Base-by-base conservation (phyloP, 164 flowering plant species). In the Protea cynaroides region DNA sequence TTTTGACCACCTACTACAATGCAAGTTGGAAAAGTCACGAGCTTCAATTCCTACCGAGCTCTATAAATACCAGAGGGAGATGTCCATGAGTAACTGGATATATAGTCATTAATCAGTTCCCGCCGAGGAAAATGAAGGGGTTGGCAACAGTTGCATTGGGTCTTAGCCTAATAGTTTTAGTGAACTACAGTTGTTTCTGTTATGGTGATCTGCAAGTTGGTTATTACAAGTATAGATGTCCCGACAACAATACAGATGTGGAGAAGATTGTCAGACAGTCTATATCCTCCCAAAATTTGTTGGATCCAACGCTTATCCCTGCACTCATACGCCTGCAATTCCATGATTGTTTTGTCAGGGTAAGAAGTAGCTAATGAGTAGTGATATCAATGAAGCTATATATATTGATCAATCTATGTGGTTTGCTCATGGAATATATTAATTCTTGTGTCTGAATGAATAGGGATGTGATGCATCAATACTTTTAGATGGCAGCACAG, bases 391-490 rank as follows among this genome's bases (percentile, higher is more conserved):
- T n/a, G n/a, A n/a, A n/a, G n/a, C n/a, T n/a, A n/a, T n/a, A n/a
- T n/a, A n/a, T n/a, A n/a, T n/a, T n/a, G n/a, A n/a, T n/a, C n/a
- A n/a, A n/a, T n/a, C n/a, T n/a, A n/a, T n/a, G n/a, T n/a, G n/a
- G n/a, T n/a, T n/a, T n/a, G n/a, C n/a, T n/a, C n/a, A n/a, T n/a
- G n/a, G n/a, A n/a, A n/a, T n/a, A n/a, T n/a, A n/a, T n/a, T n/a
- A n/a, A n/a, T n/a, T n/a, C n/a, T n/a, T n/a, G n/a, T n/a, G n/a
- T 6, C 9, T 4, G 1, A 4, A 40, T 40, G 46, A 40, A 40
- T 23, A 77, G 84, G 82, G 84, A 18, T 81, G 85, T 47, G 83
- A 81, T 61, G 85, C 72, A 6, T 81, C 83, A 2, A 69, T 81
- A 3, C 63, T 81, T 1, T 40, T 81, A 17, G 81, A 79, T 50